Base-by-base conservation (phyloP, 2,329 filamentous ascomycete genomes). In the Aspergillus pseudoterreus region DNA sequence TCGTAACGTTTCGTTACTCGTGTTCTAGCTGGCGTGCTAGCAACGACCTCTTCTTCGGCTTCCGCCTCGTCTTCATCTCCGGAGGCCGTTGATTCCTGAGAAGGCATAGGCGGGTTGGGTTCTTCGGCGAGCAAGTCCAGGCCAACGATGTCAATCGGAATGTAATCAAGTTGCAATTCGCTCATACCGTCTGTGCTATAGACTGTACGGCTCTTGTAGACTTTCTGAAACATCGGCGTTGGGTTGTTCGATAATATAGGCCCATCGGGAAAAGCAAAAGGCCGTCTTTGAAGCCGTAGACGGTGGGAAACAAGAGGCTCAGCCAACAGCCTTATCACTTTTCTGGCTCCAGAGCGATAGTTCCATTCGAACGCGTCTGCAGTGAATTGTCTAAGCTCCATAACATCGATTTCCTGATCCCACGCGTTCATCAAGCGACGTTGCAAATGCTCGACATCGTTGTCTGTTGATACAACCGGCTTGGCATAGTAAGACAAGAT, bases 401-500 rank as follows among this genome's bases (percentile, higher is more conserved):
- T 62, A 11, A 88, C 76, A 58, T 95, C 82, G 15, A 94, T 76
- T 0, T 80, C 74, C 41, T 75, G 74, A 50, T 85, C 80, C 82
- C 86, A 90, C 10, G 66, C 66, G 38, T 59, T 55, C 9, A 73
- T 71, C 38, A 88, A 75, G 0, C 75, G 74, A 2, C 67, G 66
- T 51, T 71, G 76, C 17, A 92, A 62, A 39, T 73, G 76, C 3
- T 81, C 71, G 46, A 92, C 63, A 22, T 81, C 77, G 8, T 81
- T 69, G 5, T 76, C 59, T 0, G 78, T 77, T 1, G 92, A 96
- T 3, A 96, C 87, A 1, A 87, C 84, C 0, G 94, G 94, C 63
- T 92, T 85, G 0, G 88, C 92, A 61, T 99, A 99, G 64, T 90
- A 96, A 10, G 87, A 80, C 17, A 97, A 74, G 6, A 96, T 83